Base-by-base conservation (phyloP, 192 early-diverging fungal species). In the Coemansia sp. region DNA sequence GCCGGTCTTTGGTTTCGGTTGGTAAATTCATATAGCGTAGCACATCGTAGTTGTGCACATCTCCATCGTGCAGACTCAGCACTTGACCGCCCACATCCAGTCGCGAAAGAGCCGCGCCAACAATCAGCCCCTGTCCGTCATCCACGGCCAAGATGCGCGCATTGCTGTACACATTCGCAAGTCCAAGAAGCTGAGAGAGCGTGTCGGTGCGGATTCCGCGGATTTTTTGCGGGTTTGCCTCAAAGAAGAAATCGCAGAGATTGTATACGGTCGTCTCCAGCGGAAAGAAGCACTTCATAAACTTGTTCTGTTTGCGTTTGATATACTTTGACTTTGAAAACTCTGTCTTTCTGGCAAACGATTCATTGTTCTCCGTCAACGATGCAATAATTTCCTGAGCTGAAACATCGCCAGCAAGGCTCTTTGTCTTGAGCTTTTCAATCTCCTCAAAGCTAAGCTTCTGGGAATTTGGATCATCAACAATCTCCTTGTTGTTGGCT, bases 261-360 rank as follows among this genome's bases (percentile, higher is more conserved):
- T 88, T 87, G 64, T 87, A 87, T 9, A 93, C 79, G 4, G 89
- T 94, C 2, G 95, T 91, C 40, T 88, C 88, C 50, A 91, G 67
- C 3, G 90, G 90, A 0, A 87, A 89, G 68, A 98, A 95, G 38
- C 87, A 71, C 70, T 92, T 94, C 72, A 88, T 87, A 73, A 94
- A 97, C 87, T 94, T 95, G 65, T 86, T 85, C 74, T 92, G 85
- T 72, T 94, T 96, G 69, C 92, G 87, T 69, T 89, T 84, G 63
- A 98, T 91, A 64, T 98, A 98, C 85, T 98, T 98, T 40, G 92
- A 90, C 79, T 98, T 95, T 20, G 95, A 91, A 69, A 91, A 98
- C 68, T 95, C 93, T 0, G 97, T 98, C 80, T 98, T 98, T 63
- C 90, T 85, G 48, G 93, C 89, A 74, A 96, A 98, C n/a, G 88